Conservation (phyloP, 2,329 filamentous ascomycete species). For the Fusarium austroafricanum region DNA sequence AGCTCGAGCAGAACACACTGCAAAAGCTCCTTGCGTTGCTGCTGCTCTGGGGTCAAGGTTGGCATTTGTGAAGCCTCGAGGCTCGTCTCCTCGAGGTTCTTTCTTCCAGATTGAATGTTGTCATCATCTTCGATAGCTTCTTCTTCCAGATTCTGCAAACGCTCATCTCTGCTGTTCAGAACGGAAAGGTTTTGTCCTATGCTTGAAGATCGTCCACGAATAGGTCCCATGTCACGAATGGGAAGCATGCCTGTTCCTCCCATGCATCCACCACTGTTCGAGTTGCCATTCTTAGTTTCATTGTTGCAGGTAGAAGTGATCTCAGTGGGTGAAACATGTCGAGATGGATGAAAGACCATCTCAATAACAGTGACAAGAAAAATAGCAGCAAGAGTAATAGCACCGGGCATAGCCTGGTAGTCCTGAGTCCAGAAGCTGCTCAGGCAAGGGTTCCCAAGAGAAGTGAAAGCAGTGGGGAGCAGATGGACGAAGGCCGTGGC, state of each 20-base stretch:
- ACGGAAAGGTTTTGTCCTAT: conserved; percentile 50
- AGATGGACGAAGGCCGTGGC: conserved; percentile 85
- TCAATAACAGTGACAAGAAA: conserved; percentile 85
- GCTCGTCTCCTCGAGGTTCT: conserved; percentile 40
- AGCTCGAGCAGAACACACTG: conserved; percentile 84
- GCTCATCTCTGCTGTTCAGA: conserved; percentile 42
- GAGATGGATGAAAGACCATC: conserved; percentile 68
- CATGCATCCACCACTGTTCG: conserved; percentile 41
- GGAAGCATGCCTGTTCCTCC: conserved; percentile 46
- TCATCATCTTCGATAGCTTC: conserved; percentile 31
- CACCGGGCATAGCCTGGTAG: conserved; percentile 82
- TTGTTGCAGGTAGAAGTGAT: neutral
- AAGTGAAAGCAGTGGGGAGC: conserved; percentile 73
- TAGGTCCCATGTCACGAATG: conserved; percentile 50
- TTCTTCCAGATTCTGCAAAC: conserved; percentile 27
- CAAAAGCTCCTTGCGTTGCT: conserved; percentile 72
- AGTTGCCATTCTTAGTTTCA: neutral
- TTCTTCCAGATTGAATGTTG: conserved; percentile 26
- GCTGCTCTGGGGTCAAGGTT: conserved; percentile 62
- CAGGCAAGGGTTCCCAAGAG: conserved; percentile 74
- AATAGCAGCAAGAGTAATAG: conserved; percentile 82
- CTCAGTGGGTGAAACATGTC: conserved; percentile 45
- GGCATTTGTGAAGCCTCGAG: conserved; percentile 42
- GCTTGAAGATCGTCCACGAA: conserved; percentile 51
- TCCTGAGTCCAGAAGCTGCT: conserved; percentile 78